These are phyloP conservation scores for Boletellus ananas DNA, from an alignment of 768 basidiomycete species.

Conservation along the genomic window DNA sequence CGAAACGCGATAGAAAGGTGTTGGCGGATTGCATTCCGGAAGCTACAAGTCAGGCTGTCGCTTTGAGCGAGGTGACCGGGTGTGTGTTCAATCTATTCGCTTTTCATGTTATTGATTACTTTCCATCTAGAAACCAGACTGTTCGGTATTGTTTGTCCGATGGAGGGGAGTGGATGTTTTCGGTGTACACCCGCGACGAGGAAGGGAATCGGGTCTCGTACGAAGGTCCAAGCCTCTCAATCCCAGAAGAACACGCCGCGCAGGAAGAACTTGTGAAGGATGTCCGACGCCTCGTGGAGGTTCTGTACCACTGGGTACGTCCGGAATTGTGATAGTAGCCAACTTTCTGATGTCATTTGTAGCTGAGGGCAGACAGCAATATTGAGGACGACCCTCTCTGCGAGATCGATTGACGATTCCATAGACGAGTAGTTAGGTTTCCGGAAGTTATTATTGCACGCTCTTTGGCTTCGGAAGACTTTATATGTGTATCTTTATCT, in stretches of 20 bases:
- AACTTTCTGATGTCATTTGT: no score
- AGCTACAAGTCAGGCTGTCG: not conserved
- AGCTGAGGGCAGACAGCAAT: no score
- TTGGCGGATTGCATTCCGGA: not conserved
- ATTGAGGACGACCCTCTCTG: no score
- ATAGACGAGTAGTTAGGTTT: no score
- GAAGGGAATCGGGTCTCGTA: not conserved
- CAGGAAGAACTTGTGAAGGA: not conserved
- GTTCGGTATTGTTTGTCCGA: not conserved
- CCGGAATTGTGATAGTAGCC: not conserved
- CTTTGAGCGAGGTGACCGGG: not conserved
- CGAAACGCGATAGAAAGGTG: not conserved
- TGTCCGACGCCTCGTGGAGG: not conserved
- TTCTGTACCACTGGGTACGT: not conserved
- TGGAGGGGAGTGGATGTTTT: not conserved
- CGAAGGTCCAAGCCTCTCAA: not conserved
- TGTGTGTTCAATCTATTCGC: not conserved
- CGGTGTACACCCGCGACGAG: not conserved
- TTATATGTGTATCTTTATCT: no score
- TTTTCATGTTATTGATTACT: not conserved
- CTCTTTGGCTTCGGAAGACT: no score
- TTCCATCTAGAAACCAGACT: not conserved
- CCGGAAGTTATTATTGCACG: no score
- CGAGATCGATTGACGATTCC: no score
- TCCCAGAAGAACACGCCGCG: not conserved